phyloP scores from a whole-genome alignment of 495 filamentous ascomycete species.

The Neohortaea acidophila region DNA sequence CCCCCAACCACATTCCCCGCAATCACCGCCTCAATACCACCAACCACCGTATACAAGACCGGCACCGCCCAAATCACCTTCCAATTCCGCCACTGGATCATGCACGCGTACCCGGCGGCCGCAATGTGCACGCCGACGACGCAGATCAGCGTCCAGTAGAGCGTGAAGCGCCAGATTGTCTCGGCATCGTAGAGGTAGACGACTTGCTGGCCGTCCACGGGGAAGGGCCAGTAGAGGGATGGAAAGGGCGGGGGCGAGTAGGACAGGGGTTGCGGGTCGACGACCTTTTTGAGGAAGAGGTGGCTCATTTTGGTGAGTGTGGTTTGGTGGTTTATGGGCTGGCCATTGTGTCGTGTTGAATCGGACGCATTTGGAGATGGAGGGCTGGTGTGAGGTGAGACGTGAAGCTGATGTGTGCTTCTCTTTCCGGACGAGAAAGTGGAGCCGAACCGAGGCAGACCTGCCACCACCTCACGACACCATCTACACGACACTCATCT shows the following conservation, averaged over 20 bases:
- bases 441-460: background rate
- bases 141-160: constrained; percentile 72
- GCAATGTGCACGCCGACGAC: constrained; percentile 51
- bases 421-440: background rate
- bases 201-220: constrained; percentile 33
- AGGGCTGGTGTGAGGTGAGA: background rate
- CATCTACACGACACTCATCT: too few species aligned
- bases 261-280: constrained; percentile 42
- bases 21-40: constrained; percentile 64
- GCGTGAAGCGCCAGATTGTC: constrained; percentile 86
- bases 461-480: too few species aligned
- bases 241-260: constrained; percentile 70
- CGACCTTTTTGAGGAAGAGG: constrained; percentile 16
- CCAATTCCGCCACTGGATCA: constrained; percentile 52
- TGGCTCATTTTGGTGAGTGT: background rate
- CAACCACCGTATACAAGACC: constrained; percentile 55
- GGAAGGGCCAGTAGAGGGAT: constrained; percentile 69
- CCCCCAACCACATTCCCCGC: constrained; percentile 81
- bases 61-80: constrained; percentile 64
- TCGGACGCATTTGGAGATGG: background rate
- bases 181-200: constrained; percentile 59
- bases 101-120: constrained; percentile 56
- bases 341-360: too few species aligned
- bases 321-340: too few species aligned
- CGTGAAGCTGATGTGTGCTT: background rate